Evolutionary conservation across 1,284 basidiomycete species (phyloP), one percentile per base, ranked within the genome.

Genomic region (Sparassis latifolia): DNA sequence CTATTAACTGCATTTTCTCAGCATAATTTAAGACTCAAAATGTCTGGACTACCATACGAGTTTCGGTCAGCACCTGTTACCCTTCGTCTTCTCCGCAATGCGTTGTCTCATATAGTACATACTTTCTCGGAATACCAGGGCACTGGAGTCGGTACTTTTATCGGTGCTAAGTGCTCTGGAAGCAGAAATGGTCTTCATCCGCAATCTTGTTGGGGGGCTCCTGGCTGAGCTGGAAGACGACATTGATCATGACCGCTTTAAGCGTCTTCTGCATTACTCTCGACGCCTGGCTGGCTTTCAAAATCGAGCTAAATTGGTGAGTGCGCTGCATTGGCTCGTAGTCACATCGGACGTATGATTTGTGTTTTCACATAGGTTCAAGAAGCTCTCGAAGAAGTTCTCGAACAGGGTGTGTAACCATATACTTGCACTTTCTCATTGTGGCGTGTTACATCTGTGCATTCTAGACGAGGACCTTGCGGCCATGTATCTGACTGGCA

Each of bases 221-320:
- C 72, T 97, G n/a, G 86, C 87, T 10, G 92, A 93, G 66, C 77
- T 97, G 42, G 94, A 97, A 64, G 89, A 92, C 57, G 87, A 95
- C 62, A 96, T 97, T 59, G 90, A 94, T 65, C 84, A 91, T 47
- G 92, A 96, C 68, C 89, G 92, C 53, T 88, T 97, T 66, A 93
- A 92, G 64, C 79, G 89, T 38, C 70, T 97, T 20, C 73, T 97
- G 33, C 90, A 95, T 66, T 96, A 95, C 67, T 93, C 92, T 1
- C 78, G 93, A 48, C 80, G 90, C 50, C 73, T 97, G 31, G 82
- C 84, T 3, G 83, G 84, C 52, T 96, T 97, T 64, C 89, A 93
- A 69, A 93, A 89, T 66, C 76, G 93, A 52, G 92, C 92, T 3
- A 86, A 86, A 64, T 66, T 92, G 62, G 88, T 89, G 30, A 40